A percentile compares a stretch with the other conserved stretches of the same genome.
Evolutionary conservation across 2,329 filamentous ascomycete genomes (phyloP).

Genomic region (Fusarium piperis): DNA sequence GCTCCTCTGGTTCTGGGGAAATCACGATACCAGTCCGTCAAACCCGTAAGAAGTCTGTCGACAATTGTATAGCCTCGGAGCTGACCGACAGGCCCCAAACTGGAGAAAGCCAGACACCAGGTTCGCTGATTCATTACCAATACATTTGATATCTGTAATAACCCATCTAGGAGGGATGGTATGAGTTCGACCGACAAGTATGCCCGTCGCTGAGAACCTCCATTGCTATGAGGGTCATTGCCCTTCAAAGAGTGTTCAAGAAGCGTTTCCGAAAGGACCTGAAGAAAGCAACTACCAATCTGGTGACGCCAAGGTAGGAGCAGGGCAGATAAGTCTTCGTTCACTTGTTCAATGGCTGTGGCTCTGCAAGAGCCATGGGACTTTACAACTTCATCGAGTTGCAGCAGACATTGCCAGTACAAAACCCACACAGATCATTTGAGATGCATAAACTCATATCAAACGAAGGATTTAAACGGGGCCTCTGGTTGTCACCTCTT

Average conservation of each 20-base stretch:
- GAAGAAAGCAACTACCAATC: neutral
- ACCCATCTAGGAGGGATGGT: neutral
- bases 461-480: neutral
- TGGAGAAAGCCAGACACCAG: neutral
- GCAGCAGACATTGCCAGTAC: neutral
- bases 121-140: neutral
- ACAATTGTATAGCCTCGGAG: too few relatives aligned
- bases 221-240: neutral
- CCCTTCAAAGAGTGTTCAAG: neutral
- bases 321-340: neutral
- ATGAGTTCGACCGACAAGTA: neutral
- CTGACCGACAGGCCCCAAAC: neutral
- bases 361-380: neutral
- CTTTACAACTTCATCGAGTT: neutral
- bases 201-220: neutral
- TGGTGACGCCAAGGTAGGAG: neutral
- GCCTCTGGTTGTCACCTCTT: neutral
- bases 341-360: neutral
- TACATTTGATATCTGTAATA: too few relatives aligned
- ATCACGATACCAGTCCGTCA: fast-evolving
- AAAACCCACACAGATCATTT: neutral
- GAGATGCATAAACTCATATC: fast-evolving
- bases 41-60: neutral
- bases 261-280: fast-evolving
- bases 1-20: neutral